Evolutionary conservation across 2,329 filamentous ascomycete genomes (phyloP), one percentile per base, ranked within the genome.

Genomic region (Rhynchosporium secalis): DNA sequence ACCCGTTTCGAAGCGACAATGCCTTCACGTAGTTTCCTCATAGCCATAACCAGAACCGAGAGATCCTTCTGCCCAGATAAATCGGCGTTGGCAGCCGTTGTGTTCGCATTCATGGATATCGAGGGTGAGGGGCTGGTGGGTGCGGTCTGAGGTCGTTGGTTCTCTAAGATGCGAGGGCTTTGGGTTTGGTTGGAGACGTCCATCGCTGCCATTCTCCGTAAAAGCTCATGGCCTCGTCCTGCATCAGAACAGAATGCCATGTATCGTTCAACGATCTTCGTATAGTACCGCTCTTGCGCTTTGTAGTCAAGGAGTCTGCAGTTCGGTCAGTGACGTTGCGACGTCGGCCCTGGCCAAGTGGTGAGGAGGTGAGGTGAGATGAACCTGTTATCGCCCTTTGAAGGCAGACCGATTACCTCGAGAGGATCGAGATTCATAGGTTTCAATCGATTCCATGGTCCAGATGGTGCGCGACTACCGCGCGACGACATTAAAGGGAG

Each of bases 21-120:
- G 29, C 89, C 93, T 78, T 99, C 95, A 61, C 95, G 87, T 38
- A 99, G 84, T 75, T 97, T 98, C 65, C 95, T 88, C 73, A 98
- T 87, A 3, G 94, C 91, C 71, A 90, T 84, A 59, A 97, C 81
- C 58, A 98, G 86, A 26, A 84, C 85, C 2, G 88, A 83, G 36
- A 97, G 82, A 67, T 90, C 86, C 68, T 85, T 83, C 58, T 69
- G 69, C 29, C 64, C 62, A 43, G 60, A 55, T 31, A 65, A 31
- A 47, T 69, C 67, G 41, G 68, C 59, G 41, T 62, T 63, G 43
- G 60, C 38, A 33, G 61, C 63, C 48, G 54, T 58, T 7, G 33
- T 20, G 51, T 49, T 65, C 47, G 38, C 20, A 54, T 49, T 65
- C 47, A 62, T 60, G 20, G 61, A 47, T 31, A 56, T 48, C 15